These are phyloP conservation scores for Zoysia japonica DNA, from an alignment of 176 grass and related monocot species.

Conservation along the genomic window DNA sequence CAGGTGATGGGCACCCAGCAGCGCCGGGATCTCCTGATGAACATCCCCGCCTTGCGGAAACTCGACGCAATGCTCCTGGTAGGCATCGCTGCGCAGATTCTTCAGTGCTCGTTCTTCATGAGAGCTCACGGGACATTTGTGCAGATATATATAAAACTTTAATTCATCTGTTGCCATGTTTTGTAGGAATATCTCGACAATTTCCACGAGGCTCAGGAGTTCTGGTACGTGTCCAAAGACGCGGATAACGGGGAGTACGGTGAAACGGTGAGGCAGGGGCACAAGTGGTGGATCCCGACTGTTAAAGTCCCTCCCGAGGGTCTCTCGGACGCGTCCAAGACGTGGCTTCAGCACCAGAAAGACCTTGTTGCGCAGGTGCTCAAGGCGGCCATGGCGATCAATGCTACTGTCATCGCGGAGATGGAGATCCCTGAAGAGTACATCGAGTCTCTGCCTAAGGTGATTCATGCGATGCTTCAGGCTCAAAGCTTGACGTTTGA, in stretches of 20 bases:
- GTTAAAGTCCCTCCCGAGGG: slow-evolving; percentile 66
- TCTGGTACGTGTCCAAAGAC: slow-evolving; percentile 63
- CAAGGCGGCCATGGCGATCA: slow-evolving; percentile 85
- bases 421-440: slow-evolving; percentile 81
- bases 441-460: slow-evolving; percentile 74
- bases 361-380: slow-evolving; percentile 77
- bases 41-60: slow-evolving; percentile 77
- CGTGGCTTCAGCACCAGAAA: slow-evolving; percentile 66
- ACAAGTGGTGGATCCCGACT: slow-evolving; percentile 86
- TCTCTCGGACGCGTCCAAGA: slow-evolving; percentile 54
- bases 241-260: slow-evolving; percentile 24
- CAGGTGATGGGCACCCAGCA: slow-evolving; percentile 87
- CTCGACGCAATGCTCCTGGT: slow-evolving; percentile 86
- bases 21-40: slow-evolving; percentile 74
- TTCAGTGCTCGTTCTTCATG: not conserved
- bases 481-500: not conserved
- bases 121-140: not conserved
- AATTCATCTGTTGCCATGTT: not conserved
- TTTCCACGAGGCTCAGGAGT: slow-evolving; percentile 56
- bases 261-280: slow-evolving; percentile 37
- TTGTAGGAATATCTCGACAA: slow-evolving; percentile 72
- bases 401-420: slow-evolving; percentile 59
- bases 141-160: not conserved
- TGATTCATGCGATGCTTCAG: slow-evolving; percentile 15
- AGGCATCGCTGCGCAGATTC: slow-evolving; percentile 16